Evolutionary conservation across 352 stramenopile genomes (phyloP).

Genomic region (Pythium chondricola): DNA sequence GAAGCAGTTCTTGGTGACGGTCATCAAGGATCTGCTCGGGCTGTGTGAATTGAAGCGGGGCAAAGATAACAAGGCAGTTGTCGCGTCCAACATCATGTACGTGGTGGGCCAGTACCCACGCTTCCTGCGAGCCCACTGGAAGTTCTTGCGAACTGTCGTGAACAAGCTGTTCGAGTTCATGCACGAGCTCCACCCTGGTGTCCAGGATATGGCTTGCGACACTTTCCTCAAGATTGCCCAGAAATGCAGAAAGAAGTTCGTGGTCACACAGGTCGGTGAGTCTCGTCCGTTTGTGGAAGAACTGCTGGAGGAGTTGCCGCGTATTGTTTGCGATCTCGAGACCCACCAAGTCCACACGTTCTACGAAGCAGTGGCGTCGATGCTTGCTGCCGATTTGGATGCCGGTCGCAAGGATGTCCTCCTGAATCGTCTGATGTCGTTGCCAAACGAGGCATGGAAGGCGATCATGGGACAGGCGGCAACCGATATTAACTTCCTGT

Average conservation of each 20-base stretch:
- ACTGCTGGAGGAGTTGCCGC: constrained; percentile 91
- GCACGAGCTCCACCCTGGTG: constrained; percentile 98
- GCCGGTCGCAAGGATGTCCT: constrained; percentile 86
- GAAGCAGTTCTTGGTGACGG: constrained; percentile 99
- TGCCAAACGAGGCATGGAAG: constrained; percentile 91
- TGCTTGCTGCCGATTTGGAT: constrained; percentile 73
- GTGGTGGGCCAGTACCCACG: constrained; percentile 99
- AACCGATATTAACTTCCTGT: constrained; percentile 73
- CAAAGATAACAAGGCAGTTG: constrained; percentile 99
- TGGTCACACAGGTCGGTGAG: constrained; percentile 94
- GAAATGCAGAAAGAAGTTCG: constrained; percentile 97
- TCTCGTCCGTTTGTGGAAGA: constrained; percentile 95
- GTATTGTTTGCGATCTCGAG: constrained; percentile 96
- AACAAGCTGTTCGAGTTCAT: constrained; percentile 99
- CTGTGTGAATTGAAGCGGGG: constrained; percentile 97
- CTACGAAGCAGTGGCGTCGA: constrained; percentile 96
- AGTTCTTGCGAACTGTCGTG: constrained; percentile 99
- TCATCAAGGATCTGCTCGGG: constrained; percentile 98
- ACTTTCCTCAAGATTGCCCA: constrained; percentile 99
- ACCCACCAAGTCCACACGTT: constrained; percentile 99
- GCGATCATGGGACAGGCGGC: constrained; percentile 77
- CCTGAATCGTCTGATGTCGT: constrained; percentile 93
- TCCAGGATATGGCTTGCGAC: constrained; percentile 99
- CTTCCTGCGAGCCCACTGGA: constrained; percentile 99
- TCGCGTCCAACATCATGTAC: constrained; percentile 99